Evolutionary conservation across 2,329 filamentous ascomycete species (phyloP).

Genomic region (Fusarium bactridioides): DNA sequence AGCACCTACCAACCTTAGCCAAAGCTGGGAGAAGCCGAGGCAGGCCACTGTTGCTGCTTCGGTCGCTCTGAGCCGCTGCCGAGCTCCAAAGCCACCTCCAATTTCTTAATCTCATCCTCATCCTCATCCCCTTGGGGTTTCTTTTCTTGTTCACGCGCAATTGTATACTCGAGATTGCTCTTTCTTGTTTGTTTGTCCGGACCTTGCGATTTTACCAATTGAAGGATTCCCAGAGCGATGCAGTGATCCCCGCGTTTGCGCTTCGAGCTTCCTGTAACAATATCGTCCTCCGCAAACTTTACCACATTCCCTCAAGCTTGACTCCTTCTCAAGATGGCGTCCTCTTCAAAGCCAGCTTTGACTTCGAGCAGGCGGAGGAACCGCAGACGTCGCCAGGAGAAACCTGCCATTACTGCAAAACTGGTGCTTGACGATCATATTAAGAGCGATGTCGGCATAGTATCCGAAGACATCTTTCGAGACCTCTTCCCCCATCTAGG

Average conservation of each 20-base stretch:
- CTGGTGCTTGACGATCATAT: slow-evolving; percentile 86
- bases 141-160: background rate
- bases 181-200: background rate
- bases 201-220: background rate
- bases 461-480: slow-evolving; percentile 85
- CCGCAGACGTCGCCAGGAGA: slow-evolving; percentile 69
- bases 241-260: slow-evolving; percentile 31
- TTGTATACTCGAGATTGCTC: background rate
- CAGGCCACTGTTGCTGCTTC: slow-evolving; percentile 29
- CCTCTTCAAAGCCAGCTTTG: slow-evolving; percentile 39
- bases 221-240: slow-evolving; percentile 16
- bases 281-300: slow-evolving; percentile 13
- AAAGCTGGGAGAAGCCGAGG: slow-evolving; percentile 31
- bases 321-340: slow-evolving; percentile 40
- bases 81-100: slow-evolving; percentile 25
- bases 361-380: slow-evolving; percentile 50
- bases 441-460: slow-evolving; percentile 82
- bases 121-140: slow-evolving; percentile 4
- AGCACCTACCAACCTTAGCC: slow-evolving; percentile 5
- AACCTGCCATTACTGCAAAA: slow-evolving; percentile 78
- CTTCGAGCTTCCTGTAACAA: slow-evolving; percentile 12
- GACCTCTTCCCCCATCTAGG: slow-evolving; percentile 77
- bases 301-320: background rate
- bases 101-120: slow-evolving; percentile 15
- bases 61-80: slow-evolving; percentile 35